Base-by-base conservation (phyloP, 1,284 basidiomycete species). In the Ceratobasidium sp. region DNA sequence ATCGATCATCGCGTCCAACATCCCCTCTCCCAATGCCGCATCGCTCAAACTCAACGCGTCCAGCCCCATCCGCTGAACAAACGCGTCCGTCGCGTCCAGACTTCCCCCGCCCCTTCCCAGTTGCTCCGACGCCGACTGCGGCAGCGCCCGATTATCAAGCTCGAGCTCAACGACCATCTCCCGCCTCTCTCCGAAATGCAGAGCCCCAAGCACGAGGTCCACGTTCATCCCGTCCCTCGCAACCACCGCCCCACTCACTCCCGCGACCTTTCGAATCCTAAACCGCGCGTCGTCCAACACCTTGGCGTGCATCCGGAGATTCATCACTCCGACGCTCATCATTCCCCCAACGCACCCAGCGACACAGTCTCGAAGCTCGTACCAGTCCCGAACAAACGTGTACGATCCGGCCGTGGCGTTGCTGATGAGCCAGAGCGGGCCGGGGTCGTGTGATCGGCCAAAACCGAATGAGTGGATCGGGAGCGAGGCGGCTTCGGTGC, bases 321-420 rank as follows among this genome's bases (percentile, higher is more conserved):
- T 92, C 74, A 93, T 86, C 64, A 96, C 84, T 0, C 93, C 96
- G 76, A 98, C 94, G 51, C 92, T 94, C 90, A 97, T 93, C 90
- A 98, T 92, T 3, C 96, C 96, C 9, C 96, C 96, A 9, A 98
- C 87, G 80, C 95, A 95, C 7, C 96, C 97, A 1, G 95, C 94
- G 31, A 98, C 86, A 76, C 94, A 92, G 79, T 94, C 91, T 57
- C 93, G 90, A 33, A 98, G 89, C 81, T 96, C 93, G 82, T 98
- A 95, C 93, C 95, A 97, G 81, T 98, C 96, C 82, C 93, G 93
- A 74, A 98, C 95, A 80, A 97, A 98, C 6, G 96, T 98, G 84
- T 99, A 99, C n/a, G 94, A 96, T 50, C 97, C 97, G 75, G 90
- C 89, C 0, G 97, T 99, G 82, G 98, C 95, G 83, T 98, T 98